These are phyloP conservation scores for Heimioporus sp. DNA, from an alignment of 768 basidiomycete species.

Conservation along the genomic window DNA sequence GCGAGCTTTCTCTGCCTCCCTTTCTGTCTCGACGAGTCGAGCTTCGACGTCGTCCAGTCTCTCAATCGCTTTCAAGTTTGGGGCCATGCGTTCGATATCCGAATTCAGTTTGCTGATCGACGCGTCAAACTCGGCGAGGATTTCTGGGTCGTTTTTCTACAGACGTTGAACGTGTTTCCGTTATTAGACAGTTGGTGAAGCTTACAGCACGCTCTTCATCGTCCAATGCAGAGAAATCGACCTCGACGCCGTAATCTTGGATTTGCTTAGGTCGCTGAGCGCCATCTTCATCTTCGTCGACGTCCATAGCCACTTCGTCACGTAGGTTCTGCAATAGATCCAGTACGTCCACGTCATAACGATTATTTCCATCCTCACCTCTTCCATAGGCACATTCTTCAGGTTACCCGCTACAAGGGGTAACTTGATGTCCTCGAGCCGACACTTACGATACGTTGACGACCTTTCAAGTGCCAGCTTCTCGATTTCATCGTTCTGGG, in stretches of 20 bases:
- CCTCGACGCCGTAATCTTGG: conserved; percentile 85
- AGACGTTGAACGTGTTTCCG: neutral
- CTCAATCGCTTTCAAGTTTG: conserved; percentile 96
- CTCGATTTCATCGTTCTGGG: conserved; percentile 86
- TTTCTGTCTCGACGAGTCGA: conserved; percentile 85
- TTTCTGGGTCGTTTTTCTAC: conserved; percentile 61
- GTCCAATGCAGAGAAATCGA: conserved; percentile 74
- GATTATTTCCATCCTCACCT: conserved; percentile 48
- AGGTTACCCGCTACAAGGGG: conserved; percentile 76
- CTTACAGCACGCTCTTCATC: conserved; percentile 73
- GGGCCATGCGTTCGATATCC: conserved; percentile 92
- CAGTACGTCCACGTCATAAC: neutral
- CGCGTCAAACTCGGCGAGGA: conserved; percentile 70
- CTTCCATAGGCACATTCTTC: conserved; percentile 91
- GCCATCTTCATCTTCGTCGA: conserved; percentile 85
- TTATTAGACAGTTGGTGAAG: neutral
- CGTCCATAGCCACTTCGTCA: conserved; percentile 87
- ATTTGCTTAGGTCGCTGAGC: conserved; percentile 71
- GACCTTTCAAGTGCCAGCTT: conserved; percentile 84
- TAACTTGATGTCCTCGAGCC: conserved; percentile 87
- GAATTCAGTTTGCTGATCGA: conserved; percentile 63
- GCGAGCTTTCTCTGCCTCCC: conserved; percentile 88
- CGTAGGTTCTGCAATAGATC: conserved; percentile 59
- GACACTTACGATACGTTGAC: conserved; percentile 84
- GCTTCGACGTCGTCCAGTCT: conserved; percentile 81